Base-by-base conservation (phyloP, 768 basidiomycete genomes). In the Lactarius sp. region DNA sequence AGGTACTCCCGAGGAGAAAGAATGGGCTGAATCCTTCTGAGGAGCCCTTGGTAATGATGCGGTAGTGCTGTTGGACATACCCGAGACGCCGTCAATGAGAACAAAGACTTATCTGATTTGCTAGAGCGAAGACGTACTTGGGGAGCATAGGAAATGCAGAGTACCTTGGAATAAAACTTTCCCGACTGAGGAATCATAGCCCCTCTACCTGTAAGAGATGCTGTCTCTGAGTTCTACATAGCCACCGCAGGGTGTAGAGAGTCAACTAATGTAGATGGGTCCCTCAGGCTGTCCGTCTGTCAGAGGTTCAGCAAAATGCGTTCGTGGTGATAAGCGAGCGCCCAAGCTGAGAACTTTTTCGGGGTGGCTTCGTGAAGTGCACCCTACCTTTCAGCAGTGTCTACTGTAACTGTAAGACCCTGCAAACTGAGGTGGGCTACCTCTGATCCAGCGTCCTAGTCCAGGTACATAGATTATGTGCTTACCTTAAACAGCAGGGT, bases 21-120 rank as follows among this genome's bases (percentile, higher is more conserved):
- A 90, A 87, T n/a, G 95, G 93, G 65, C 90, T 94, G 66, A 98
- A 85, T 0, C 97, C 97, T 68, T 95, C 87, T 0, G 90, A 93
- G 0, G 93, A 88, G 44, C 84, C 81, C 27, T 85, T 80, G 55
- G 78, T 72, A 69, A 97, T 88, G 68, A 97, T 97, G 7, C 93
- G 82, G 58, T 85, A 75, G 69, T 92, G 92, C 88, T 93, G 42
- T n/a, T 3, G 37, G 31, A 6, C 5, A 6, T 4, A 33, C 34
- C 18, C 4, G 22, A 13, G 34, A 51, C n/a, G 5, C 55, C 18
- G 27, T 44, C 14, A 12, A 41, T 36, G n/a, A 34, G 36, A 39
- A 37, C 5, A 4, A 41, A 33, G 31, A 8, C 20, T 16, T 10
- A 44, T 20, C 22, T n/a, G n/a, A 37, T 1, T 14, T 33, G 3